Conservation (phyloP, 306 rosid genomes). For the Cicer bijugum region DNA sequence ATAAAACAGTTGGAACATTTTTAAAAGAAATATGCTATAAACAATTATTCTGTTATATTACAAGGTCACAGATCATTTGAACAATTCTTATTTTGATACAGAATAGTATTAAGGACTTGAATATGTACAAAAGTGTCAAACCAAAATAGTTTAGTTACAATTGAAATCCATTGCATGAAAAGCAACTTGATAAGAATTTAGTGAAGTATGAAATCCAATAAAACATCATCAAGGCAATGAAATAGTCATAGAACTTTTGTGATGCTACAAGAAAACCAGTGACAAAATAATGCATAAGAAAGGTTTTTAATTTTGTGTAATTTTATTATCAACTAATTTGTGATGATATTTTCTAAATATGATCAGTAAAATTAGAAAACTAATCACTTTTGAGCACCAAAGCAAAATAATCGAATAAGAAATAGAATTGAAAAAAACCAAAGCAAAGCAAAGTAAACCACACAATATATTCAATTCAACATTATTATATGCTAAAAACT, state of each 20-base stretch:
- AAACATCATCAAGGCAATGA: constrained; percentile 20
- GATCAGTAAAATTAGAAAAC: constrained; percentile 23
- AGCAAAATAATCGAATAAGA: constrained; percentile 30
- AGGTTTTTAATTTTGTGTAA: neutral
- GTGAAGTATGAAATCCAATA: constrained; percentile 27
- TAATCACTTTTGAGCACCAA: neutral
- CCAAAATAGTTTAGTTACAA: constrained; percentile 38
- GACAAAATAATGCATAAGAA: neutral
- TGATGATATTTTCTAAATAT: constrained; percentile 31
- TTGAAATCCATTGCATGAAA: constrained; percentile 42
- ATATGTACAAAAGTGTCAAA: constrained; percentile 43
- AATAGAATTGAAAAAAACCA: constrained; percentile 37
- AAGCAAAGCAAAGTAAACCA: constrained; percentile 39
- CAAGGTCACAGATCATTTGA: constrained; percentile 21
- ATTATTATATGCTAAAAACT: constrained; percentile 37
- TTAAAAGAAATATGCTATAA: neutral
- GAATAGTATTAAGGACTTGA: constrained; percentile 20
- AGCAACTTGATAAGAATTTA: constrained; percentile 41
- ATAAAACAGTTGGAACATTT: constrained; percentile 19
- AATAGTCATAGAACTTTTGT: constrained; percentile 7
- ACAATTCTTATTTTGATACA: constrained; percentile 34
- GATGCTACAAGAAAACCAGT: constrained; percentile 42
- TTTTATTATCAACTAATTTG: constrained; percentile 3
- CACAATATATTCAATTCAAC: constrained; percentile 43
- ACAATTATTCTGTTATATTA: constrained; percentile 30